Base-by-base conservation (phyloP, 2,329 filamentous ascomycete species). In the Coniochaeta sp. region DNA sequence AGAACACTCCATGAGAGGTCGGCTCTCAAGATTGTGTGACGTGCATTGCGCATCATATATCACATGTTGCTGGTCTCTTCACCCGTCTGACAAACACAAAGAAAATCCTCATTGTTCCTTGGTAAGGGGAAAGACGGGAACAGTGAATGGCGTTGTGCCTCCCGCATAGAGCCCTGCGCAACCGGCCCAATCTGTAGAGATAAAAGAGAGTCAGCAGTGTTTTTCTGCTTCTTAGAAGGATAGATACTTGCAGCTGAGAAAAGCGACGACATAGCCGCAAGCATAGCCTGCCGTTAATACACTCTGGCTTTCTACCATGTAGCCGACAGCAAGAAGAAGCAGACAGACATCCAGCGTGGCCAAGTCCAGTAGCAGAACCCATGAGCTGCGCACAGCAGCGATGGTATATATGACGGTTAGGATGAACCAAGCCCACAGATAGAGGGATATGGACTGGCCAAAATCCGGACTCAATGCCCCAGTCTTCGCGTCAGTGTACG, bases 371-470 rank as follows among this genome's bases (percentile, higher is more conserved):
- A 57, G 54, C 9, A 57, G 54, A 19, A 57, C 16, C 54, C 54
- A 57, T 1, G 54, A 57, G 14, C 54, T 57, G 33, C 54, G 54
- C 6, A 57, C 11, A 38, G 54, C 54, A 17, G 54, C 54, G 31
- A 57, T 57, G 2, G 54, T 57, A 17, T 38, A 57, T 3, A 57
- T n/a, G 17, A 57, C 33, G 19, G 54, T 57, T 31, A 57, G 22
- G 17, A 57, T 57, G 19, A 57, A 57, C 54, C 54, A 57, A 24
- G 54, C 54, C 54, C 54, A 57, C 17, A 57, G 17, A 14, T 57
- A 57, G n/a, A 57, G 54, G 4, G 54, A 22, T 17, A 57, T 57
- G 54, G 54, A 38, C 33, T 57, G 54, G 1, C 17, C 54, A 24
- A 57, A 57, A n/a, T 57, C 54, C 12, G 54, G 54, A 31, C 54